These are phyloP conservation scores for Ogataea pilisensis DNA, from an alignment of 805 yeast genomes.

Conservation along the genomic window DNA sequence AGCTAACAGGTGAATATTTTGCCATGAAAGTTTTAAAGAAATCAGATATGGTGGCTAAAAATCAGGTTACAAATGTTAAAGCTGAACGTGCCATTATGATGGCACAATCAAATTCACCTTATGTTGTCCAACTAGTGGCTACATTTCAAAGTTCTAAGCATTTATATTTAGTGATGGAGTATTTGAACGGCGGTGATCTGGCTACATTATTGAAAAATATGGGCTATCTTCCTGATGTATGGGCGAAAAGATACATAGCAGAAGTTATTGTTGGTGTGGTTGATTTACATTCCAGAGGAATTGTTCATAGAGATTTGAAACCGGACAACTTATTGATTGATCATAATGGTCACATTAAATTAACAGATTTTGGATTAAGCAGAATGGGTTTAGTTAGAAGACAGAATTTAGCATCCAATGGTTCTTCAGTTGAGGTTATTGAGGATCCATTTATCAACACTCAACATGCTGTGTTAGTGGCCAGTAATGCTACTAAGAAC, in stretches of 20 bases:
- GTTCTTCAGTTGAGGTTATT: slow-evolving; percentile 3
- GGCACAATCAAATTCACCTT: slow-evolving; percentile 91
- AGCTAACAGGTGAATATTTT: slow-evolving; percentile 87
- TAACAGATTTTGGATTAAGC: slow-evolving; percentile 93
- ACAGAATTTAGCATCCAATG: slow-evolving; percentile 41
- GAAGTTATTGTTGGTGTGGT: slow-evolving; percentile 89
- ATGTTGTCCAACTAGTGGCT: slow-evolving; percentile 83
- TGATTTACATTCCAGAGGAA: slow-evolving; percentile 82
- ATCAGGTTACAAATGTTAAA: slow-evolving; percentile 90
- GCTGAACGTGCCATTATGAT: slow-evolving; percentile 98
- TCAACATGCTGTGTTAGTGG: slow-evolving; percentile 13
- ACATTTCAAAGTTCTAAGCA: slow-evolving; percentile 88
- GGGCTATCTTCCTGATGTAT: slow-evolving; percentile 78
- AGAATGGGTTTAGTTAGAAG: slow-evolving; percentile 84
- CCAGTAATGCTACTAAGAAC: slow-evolving; percentile 3
- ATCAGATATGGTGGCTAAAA: slow-evolving; percentile 94
- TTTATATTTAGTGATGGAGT: slow-evolving; percentile 93
- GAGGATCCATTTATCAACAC: slow-evolving; percentile 18
- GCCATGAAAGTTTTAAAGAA: slow-evolving; percentile 91
- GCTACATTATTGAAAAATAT: slow-evolving; percentile 79
- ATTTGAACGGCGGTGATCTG: slow-evolving; percentile 92
- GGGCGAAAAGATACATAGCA: slow-evolving; percentile 83
- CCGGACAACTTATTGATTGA: slow-evolving; percentile 93
- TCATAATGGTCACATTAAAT: slow-evolving; percentile 78
- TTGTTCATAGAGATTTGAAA: slow-evolving; percentile 91